These are phyloP conservation scores for Euphorbia schlechtendalii DNA, from an alignment of 441 rosid species.

Conservation along the genomic window DNA sequence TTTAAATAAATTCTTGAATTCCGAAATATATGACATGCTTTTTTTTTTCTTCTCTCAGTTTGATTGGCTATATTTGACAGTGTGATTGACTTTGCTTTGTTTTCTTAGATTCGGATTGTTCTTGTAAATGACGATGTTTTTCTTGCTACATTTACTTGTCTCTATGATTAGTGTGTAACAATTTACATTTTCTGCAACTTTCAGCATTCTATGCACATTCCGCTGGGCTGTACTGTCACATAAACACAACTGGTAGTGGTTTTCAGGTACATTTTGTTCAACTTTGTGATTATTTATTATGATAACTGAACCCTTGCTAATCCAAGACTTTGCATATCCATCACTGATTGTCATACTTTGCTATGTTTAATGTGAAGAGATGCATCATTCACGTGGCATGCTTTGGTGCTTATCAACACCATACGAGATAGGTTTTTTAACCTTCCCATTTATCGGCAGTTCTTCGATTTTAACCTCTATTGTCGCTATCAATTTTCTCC, in stretches of 20 bases:
- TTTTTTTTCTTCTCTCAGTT: too few species aligned
- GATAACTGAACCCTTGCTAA: background rate
- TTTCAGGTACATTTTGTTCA: constrained; percentile 39
- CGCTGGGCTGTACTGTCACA: constrained; percentile 66
- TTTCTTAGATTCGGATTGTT: background rate
- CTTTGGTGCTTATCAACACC: too few species aligned
- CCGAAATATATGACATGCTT: background rate
- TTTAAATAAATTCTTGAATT: background rate
- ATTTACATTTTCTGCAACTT: constrained; percentile 18
- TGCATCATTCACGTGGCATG: too few species aligned
- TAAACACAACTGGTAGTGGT: constrained; percentile 44
- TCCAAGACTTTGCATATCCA: too few species aligned
- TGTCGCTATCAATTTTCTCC: too few species aligned
- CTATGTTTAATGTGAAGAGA: too few species aligned
- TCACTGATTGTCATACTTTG: too few species aligned
- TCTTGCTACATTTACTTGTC: background rate
- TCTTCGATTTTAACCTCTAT: too few species aligned
- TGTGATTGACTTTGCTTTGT: background rate
- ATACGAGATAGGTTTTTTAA: too few species aligned
- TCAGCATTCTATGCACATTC: constrained; percentile 69
- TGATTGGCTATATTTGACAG: background rate
- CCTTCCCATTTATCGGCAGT: too few species aligned
- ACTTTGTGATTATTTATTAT: background rate
- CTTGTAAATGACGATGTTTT: background rate
- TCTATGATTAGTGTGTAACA: background rate